Conservation (phyloP, 495 filamentous ascomycete genomes). For the Acidomyces sp. region DNA sequence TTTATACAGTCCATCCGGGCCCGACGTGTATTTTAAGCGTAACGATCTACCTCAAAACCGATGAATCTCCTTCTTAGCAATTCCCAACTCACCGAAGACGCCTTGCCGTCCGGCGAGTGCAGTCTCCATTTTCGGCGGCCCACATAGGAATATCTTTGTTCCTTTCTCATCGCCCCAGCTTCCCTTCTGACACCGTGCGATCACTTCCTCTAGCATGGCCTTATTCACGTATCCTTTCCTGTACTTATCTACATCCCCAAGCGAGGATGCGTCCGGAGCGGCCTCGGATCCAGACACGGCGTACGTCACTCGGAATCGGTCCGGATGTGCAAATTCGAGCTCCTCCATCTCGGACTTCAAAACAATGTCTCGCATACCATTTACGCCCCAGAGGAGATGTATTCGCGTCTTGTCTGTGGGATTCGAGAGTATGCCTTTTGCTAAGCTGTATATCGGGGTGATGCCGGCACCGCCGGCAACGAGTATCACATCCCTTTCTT, state of each 20-base stretch:
- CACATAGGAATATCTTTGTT: conserved; percentile 53
- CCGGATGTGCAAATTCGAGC: conserved; percentile 41
- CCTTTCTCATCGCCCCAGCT: conserved; percentile 22
- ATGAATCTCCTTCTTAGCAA: conserved; percentile 43
- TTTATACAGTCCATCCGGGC: no score
- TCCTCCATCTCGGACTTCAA: conserved; percentile 34
- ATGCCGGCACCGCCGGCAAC: conserved; percentile 45
- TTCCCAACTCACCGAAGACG: conserved; percentile 11
- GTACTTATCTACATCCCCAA: conserved; percentile 16
- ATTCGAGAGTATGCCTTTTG: conserved; percentile 40
- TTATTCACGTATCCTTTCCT: conserved; percentile 44
- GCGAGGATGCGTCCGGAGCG: conserved; percentile 22
- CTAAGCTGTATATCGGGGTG: conserved; percentile 44
- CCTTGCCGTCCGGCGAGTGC: conserved; percentile 38
- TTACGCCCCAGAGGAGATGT: conserved; percentile 33
- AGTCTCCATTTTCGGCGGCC: conserved; percentile 49
- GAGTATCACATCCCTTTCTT: conserved; percentile 35
- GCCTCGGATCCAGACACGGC: conserved; percentile 39
- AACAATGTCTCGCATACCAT: conserved; percentile 19
- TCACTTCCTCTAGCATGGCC: conserved; percentile 40
- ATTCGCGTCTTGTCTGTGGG: conserved; percentile 37
- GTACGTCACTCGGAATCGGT: conserved; percentile 46
- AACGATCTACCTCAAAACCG: conserved; percentile 41
- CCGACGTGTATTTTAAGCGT: no score
- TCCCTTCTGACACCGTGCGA: conserved; percentile 26